Base-by-base conservation (phyloP, 768 basidiomycete species). In the Agaricus blazei region DNA sequence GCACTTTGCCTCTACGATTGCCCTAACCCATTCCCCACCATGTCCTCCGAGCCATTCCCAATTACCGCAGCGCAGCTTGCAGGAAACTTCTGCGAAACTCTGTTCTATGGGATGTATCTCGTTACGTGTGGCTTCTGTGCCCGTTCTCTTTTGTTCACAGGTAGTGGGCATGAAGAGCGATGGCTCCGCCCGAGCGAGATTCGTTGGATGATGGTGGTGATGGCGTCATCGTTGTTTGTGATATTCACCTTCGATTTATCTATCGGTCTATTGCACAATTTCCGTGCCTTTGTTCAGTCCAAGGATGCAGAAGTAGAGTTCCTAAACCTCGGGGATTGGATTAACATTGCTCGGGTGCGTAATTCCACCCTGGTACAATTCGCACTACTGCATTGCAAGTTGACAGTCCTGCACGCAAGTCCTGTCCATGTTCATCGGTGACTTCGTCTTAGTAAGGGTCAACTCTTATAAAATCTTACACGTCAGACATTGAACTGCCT, bases 81-180 rank as follows among this genome's bases (percentile, higher is more conserved):
- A 24, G 54, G 54, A n/a, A 55, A 55, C 47, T 55, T 55, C 19
- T 48, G 54, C 27, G 54, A 55, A 24, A 55, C 54, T 9, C 37
- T 55, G 11, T 42, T 48, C 14, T 55, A 41, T 41, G 54, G 54
- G 3, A 55, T 55, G 37, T 53, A 53, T 37, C 6, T 53, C 3
- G 52, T 46, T 15, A 53, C 52, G 9, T 47, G 42, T n/a, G 36
- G 29, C 11, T 38, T 37, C 34, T 46, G 44, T 19, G 14, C 19
- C 24, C 52, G 23, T 14, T 37, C 44, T 24, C 52, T 53, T 26
- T 29, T 53, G 6, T 11, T 53, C 31, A 53, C 52, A 2, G 52
- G 52, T 5, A n/a, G 19, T 27, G 51, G 51, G 19, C 38, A 12
- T 7, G 14, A 38, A 14, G 52, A 53, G 28, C 43, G 52, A 46